Percentiles rank a stretch among this genome's conserved stretches.
These are phyloP conservation scores for Clathrospora elynae DNA, from an alignment of 2,329 filamentous ascomycete species.

Conservation along the genomic window DNA sequence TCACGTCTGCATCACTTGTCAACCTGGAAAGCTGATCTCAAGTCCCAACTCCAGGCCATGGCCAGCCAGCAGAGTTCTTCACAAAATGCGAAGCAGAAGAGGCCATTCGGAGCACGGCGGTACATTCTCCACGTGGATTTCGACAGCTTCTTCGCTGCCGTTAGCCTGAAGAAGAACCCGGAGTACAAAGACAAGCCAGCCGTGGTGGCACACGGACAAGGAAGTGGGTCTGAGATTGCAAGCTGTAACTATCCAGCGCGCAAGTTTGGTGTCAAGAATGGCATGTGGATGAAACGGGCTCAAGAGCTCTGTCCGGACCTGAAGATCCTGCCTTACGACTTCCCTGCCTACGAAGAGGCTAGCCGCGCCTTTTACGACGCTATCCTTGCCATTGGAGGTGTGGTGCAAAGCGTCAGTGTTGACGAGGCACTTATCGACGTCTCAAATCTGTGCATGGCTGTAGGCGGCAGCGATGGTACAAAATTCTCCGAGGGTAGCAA, in stretches of 20 bases:
- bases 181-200: constrained; percentile 78
- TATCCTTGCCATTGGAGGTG: constrained; percentile 76
- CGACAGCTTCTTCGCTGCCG: constrained; percentile 96
- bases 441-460: constrained; percentile 69
- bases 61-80: constrained; percentile 69
- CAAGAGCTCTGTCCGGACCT: constrained; percentile 81
- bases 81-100: constrained; percentile 58
- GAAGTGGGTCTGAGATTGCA: constrained; percentile 89
- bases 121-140: constrained; percentile 98
- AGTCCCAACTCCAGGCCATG: constrained; percentile 81
- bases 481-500: constrained; percentile 70
- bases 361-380: constrained; percentile 86
- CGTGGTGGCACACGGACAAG: constrained; percentile 85
- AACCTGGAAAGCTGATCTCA: constrained; percentile 94
- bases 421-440: constrained; percentile 92
- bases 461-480: constrained; percentile 68
- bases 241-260: constrained; percentile 96
- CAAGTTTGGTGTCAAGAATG: constrained; percentile 86
- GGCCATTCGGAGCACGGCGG: constrained; percentile 66
- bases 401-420: constrained; percentile 95
- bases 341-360: constrained; percentile 89
- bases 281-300: constrained; percentile 99
- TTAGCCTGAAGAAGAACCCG: constrained; percentile 79
- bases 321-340: constrained; percentile 93
- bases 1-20: constrained; percentile 94